These are phyloP conservation scores for Trichophyton verrucosum DNA, from an alignment of 2,329 filamentous ascomycete species.

Conservation along the genomic window DNA sequence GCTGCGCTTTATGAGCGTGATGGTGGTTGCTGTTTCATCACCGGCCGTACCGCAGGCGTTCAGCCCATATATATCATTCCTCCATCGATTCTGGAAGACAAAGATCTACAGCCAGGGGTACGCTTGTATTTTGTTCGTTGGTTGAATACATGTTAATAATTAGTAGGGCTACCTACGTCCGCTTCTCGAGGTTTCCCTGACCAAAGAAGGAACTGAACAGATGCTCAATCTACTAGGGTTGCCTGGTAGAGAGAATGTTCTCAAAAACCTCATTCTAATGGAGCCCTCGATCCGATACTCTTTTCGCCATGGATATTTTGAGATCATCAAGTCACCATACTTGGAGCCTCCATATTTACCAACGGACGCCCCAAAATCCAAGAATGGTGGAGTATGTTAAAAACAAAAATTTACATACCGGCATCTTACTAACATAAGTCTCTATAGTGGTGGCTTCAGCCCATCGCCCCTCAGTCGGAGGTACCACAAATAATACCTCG, in stretches of 20 bases:
- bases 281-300: neutral
- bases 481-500: neutral
- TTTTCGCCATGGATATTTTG: conserved; percentile 5
- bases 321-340: conserved; percentile 5
- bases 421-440: neutral
- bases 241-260: neutral
- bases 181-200: conserved; percentile 6
- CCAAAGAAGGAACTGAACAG: conserved; percentile 1
- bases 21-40: conserved; percentile 8
- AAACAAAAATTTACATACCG: neutral
- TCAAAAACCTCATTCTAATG: conserved; percentile 9
- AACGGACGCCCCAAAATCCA: neutral
- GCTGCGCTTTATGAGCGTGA: conserved; percentile 10
- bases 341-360: neutral
- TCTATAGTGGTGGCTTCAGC: conserved; percentile 5
- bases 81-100: conserved; percentile 10
- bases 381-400: neutral
- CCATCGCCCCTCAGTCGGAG: neutral
- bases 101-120: conserved; percentile 7
- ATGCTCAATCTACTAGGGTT: conserved; percentile 5
- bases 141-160: neutral
- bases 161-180: conserved; percentile 9
- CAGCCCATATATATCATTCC: conserved; percentile 9
- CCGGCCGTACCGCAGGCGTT: neutral
- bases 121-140: neutral